Evolutionary conservation across 2,329 filamentous ascomycete species (phyloP), one percentile per base, ranked within the genome.

Genomic region (Nemania sp.): DNA sequence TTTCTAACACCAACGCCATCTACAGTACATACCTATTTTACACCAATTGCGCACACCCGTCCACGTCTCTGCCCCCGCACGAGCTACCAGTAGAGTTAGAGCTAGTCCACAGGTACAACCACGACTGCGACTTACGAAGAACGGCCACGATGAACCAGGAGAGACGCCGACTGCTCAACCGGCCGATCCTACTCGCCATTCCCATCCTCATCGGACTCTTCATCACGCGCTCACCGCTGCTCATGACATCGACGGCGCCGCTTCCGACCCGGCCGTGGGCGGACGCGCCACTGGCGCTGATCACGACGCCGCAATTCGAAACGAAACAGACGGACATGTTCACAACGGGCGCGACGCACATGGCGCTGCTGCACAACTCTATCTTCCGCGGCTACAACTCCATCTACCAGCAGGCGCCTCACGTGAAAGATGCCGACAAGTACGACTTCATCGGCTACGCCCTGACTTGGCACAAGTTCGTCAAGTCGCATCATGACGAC

Each of bases 301-400:
- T 84, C 39, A 68, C 71, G 3, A 84, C 81, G 49, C 81, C 81
- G 15, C 76, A 79, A 55, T 79, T 73, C 58, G 72, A 74, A 63
- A 80, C 78, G 3, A 75, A 77, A 55, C 79, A 79, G 77, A 78
- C 77, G 31, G 81, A 85, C 62, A 73, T 83, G 59, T 85, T 84
- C 68, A 82, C 80, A 1, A 76, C 74, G 0, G 80, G 80, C 19
- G 81, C 83, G 0, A 82, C 81, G 14, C 80, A 86, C 68, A 86
- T 85, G 82, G 75, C 77, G 3, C 68, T 85, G 46, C 72, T 84
- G 44, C 82, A 86, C 73, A 86, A 86, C 63, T 73, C 79, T 51
- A 80, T 86, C 62, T 79, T 86, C 58, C 80, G 83, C 36, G 81
- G 82, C 49, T 84, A 81, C 73, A 86, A 87, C 69, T 80, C 77